A percentile compares a stretch with the other conserved stretches of the same genome.
phyloP scores from a whole-genome alignment of 2,329 filamentous ascomycete genomes.

The Microdochium bolleyi region DNA sequence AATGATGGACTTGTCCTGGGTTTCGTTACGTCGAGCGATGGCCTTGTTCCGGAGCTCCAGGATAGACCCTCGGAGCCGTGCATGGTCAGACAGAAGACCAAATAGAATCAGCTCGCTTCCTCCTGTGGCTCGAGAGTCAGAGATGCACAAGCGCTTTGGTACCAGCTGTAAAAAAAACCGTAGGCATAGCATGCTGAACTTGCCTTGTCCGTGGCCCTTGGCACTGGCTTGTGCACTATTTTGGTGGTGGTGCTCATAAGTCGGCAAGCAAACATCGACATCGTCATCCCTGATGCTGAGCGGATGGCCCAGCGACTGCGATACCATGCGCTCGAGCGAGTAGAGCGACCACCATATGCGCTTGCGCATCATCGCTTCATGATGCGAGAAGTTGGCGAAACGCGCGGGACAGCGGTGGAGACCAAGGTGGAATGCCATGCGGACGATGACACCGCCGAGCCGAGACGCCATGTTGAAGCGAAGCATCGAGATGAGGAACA shows the following conservation, averaged over 20 bases:
- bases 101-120: background rate
- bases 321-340: conserved; percentile 44
- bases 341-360: conserved; percentile 52
- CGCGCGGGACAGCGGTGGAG: conserved; percentile 49
- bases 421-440: conserved; percentile 48
- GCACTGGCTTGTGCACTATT: conserved; percentile 1
- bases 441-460: conserved; percentile 43
- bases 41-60: conserved; percentile 11
- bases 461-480: conserved; percentile 49
- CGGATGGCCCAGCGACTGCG: conserved; percentile 47
- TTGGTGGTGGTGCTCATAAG: conserved; percentile 32
- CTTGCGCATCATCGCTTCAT: conserved; percentile 38
- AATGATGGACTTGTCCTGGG: conserved; percentile 5
- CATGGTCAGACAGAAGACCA: conserved; percentile 8
- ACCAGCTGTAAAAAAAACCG: background rate
- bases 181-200: background rate
- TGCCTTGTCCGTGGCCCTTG: background rate
- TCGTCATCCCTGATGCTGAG: conserved; percentile 48
- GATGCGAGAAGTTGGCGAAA: conserved; percentile 37
- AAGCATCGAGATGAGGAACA: conserved; percentile 48
- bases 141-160: background rate
- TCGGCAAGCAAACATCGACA: conserved; percentile 48
- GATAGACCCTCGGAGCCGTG: conserved; percentile 10
- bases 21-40: conserved; percentile 7
- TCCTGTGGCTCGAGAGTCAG: background rate